These are phyloP conservation scores for Penicillium roqueforti DNA, from an alignment of 495 filamentous ascomycete genomes.

Conservation along the genomic window DNA sequence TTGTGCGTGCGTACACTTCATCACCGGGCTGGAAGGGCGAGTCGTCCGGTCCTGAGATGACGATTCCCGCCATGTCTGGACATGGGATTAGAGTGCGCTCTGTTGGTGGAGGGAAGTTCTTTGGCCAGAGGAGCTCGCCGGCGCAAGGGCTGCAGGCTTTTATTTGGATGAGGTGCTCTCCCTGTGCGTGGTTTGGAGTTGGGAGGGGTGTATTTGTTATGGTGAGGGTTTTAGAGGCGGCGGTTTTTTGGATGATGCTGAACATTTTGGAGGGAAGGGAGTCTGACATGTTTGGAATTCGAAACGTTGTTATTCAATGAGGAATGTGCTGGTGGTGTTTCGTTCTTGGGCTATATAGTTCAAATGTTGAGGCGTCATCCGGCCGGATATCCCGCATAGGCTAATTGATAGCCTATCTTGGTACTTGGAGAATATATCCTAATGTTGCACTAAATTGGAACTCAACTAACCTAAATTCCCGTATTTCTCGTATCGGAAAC, in stretches of 20 bases:
- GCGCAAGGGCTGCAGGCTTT: constrained; percentile 47
- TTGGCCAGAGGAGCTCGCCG: constrained; percentile 52
- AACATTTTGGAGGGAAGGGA: background rate
- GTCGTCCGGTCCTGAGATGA: constrained; percentile 36
- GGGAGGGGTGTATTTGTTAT: constrained; percentile 20
- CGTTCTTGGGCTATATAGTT: background rate
- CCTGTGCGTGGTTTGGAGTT: constrained; percentile 12
- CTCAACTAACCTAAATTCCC: no score
- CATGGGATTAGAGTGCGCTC: constrained; percentile 41
- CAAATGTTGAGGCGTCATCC: background rate
- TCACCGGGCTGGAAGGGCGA: constrained; percentile 46
- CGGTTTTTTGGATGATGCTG: background rate
- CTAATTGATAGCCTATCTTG: constrained; percentile 12
- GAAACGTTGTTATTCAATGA: background rate
- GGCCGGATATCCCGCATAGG: background rate
- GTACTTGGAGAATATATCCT: no score
- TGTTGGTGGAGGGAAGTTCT: constrained; percentile 34
- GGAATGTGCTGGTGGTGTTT: background rate
- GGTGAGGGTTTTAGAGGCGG: constrained; percentile 6
- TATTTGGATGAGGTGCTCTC: constrained; percentile 52
- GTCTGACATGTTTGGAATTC: background rate
- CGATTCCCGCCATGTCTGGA: constrained; percentile 47
- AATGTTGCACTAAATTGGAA: no score
- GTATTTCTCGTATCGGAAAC: background rate
- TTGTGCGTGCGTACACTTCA: constrained; percentile 49